Evolutionary conservation across 108 stramenopile genomes (phyloP).

Genomic region (Nitzschia sp.): DNA sequence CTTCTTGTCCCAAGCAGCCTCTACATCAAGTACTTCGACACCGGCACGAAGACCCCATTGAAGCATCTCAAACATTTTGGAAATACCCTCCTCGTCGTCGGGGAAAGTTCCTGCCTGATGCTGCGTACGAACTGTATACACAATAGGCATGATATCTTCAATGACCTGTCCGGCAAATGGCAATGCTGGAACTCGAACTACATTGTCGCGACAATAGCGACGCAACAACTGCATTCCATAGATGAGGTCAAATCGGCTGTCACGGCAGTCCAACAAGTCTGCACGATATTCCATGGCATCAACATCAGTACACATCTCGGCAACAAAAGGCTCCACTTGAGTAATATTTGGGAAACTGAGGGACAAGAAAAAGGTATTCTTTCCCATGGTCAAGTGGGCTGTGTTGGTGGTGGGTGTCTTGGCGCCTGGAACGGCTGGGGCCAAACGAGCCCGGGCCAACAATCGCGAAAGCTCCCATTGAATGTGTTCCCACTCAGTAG

Average conservation of each 20-base stretch:
- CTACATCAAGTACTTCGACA: conserved; percentile 94
- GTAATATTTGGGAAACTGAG: conserved; percentile 74
- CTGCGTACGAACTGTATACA: conserved; percentile 91
- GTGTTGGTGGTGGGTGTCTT: conserved; percentile 56
- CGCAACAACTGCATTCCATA: conserved; percentile 77
- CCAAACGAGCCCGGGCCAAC: conserved; percentile 70
- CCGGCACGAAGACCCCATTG: conserved; percentile 87
- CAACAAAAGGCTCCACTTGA: conserved; percentile 76
- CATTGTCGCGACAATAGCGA: conserved; percentile 64
- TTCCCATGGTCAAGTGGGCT: conserved; percentile 81
- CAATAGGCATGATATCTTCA: conserved; percentile 88
- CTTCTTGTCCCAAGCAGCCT: conserved; percentile 83
- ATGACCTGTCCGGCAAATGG: conserved; percentile 66
- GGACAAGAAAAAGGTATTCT: conserved; percentile 81
- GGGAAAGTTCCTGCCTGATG: conserved; percentile 94
- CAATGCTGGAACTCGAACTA: conserved; percentile 67
- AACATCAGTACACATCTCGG: conserved; percentile 81
- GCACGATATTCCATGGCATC: conserved; percentile 93
- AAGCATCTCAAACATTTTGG: conserved; percentile 78
- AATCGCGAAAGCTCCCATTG: conserved; percentile 82
- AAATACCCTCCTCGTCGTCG: conserved; percentile 79
- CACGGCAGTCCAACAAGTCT: conserved; percentile 71
- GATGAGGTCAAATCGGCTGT: conserved; percentile 75
- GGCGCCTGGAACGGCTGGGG: conserved; percentile 68
- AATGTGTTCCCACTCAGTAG: conserved; percentile 58